Evolutionary conservation across 2,329 filamentous ascomycete genomes (phyloP).

Genomic region (Fusarium abutilonis): DNA sequence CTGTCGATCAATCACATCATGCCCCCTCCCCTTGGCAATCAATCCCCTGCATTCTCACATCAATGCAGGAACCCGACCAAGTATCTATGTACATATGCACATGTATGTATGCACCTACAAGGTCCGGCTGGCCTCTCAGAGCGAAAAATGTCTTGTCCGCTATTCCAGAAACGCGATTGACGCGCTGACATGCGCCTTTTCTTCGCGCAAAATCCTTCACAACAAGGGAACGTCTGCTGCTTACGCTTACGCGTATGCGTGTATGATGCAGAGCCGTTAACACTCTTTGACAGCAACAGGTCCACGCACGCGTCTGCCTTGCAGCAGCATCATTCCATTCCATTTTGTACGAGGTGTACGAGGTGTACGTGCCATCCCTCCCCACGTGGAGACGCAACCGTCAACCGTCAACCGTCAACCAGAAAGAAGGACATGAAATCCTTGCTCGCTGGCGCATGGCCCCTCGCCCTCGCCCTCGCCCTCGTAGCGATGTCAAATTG

Average conservation of each 20-base stretch:
- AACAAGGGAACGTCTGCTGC: too few species aligned
- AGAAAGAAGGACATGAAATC: slow-evolving; percentile 12
- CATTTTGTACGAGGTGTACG: background rate
- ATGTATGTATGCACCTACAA: slow-evolving; percentile 10
- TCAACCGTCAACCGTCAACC: slow-evolving; percentile 22
- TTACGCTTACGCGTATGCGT: too few species aligned
- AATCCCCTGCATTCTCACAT: slow-evolving; percentile 37
- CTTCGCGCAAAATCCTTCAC: background rate
- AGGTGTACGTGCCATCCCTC: background rate
- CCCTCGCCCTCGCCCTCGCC: too few species aligned
- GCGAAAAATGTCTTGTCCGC: too few species aligned
- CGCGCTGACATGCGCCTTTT: slow-evolving; percentile 1
- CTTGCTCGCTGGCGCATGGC: slow-evolving; percentile 16
- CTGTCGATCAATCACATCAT: slow-evolving; percentile 23
- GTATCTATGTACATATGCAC: slow-evolving; percentile 4
- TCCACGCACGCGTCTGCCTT: slow-evolving; percentile 27
- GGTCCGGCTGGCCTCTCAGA: background rate
- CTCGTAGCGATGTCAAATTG: slow-evolving; percentile 24
- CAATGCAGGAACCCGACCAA: slow-evolving; percentile 44
- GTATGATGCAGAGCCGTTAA: slow-evolving; percentile 19
- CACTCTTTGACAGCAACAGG: slow-evolving; percentile 22
- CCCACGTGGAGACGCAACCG: slow-evolving; percentile 33
- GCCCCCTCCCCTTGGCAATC: slow-evolving; percentile 8
- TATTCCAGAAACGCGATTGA: slow-evolving; percentile 12
- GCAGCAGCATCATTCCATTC: background rate